Conservation (phyloP, 2,329 filamentous ascomycete species). For the Tolypocladium tundrense region DNA sequence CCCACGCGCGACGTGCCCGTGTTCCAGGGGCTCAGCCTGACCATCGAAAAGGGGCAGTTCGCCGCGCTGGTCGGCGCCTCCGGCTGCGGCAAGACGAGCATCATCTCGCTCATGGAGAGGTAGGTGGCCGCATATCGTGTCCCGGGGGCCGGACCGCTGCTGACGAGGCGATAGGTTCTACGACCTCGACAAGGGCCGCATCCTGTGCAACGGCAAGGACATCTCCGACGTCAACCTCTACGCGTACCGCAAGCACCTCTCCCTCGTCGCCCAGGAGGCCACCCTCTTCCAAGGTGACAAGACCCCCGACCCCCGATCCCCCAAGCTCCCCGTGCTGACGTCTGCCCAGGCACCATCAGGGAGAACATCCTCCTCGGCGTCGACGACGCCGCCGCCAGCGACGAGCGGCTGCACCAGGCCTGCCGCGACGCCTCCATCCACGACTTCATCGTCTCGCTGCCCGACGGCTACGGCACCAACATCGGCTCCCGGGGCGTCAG, state of each 20-base stretch:
- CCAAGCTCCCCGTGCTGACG: neutral
- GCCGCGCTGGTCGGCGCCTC: slow-evolving; percentile 60
- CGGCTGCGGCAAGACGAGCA: slow-evolving; percentile 63
- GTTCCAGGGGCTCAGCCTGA: slow-evolving; percentile 51
- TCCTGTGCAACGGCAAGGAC: slow-evolving; percentile 53
- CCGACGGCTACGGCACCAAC: slow-evolving; percentile 57
- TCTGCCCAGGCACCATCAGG: slow-evolving; percentile 40
- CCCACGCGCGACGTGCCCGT: slow-evolving; percentile 46
- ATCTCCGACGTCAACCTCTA: slow-evolving; percentile 49
- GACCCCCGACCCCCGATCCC: neutral
- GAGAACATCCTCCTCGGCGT: slow-evolving; percentile 63
- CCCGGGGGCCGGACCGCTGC: too few relatives aligned
- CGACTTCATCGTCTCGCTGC: slow-evolving; percentile 59
- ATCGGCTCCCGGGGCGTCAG: slow-evolving; percentile 58
- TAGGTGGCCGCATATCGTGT: slow-evolving; percentile 3
- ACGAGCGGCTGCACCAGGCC: slow-evolving; percentile 39
- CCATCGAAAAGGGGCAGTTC: slow-evolving; percentile 58
- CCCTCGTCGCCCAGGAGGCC: slow-evolving; percentile 66
- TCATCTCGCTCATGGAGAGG: slow-evolving; percentile 52
- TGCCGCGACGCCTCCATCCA: slow-evolving; percentile 57
- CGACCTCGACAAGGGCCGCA: slow-evolving; percentile 50
- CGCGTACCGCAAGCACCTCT: slow-evolving; percentile 53
- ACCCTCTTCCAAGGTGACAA: slow-evolving; percentile 55
- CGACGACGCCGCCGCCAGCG: slow-evolving; percentile 37
- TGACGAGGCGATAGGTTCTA: slow-evolving; percentile 47